Evolutionary conservation across 371 early-diverging fungal species (phyloP), one percentile per base, ranked within the genome.

Genomic region (Mortierella sp.): DNA sequence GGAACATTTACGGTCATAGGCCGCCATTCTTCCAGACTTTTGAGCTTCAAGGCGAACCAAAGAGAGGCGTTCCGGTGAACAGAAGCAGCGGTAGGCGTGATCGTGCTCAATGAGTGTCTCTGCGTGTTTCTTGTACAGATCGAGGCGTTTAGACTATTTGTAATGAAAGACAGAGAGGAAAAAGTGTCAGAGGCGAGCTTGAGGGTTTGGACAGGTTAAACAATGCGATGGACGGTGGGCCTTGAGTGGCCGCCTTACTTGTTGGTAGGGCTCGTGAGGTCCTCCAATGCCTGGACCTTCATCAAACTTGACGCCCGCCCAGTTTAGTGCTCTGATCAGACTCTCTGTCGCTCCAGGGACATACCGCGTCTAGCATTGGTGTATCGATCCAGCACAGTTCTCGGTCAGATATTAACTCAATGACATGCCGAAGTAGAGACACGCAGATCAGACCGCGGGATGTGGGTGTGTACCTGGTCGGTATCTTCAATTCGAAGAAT

Each of bases 401-500:
- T 39, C 22, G 0, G 29, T 64, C 24, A 68, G 64, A 6, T n/a
- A 55, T 26, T 5, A 5, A 0, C 2, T n/a, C n/a, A n/a, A n/a
- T n/a, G n/a, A n/a, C n/a, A n/a, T n/a, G n/a, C n/a, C n/a, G n/a
- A n/a, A 19, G 29, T 29, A 24, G 3, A 44, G 14, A 19, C 0
- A 31, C 11, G 16, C 40, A 9, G 13, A 7, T 22, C 16, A n/a
- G 24, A 24, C 2, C 16, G 29, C 44, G 13, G 22, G 47, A 13
- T 50, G 34, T n/a, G 4, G 22, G 0, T 64, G 22, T 7, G n/a
- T 86, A 94, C 94, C 85, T 90, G 92, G 84, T 98, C 98, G 1
- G 98, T 97, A 80, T 98, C 98, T 77, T 98, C 98, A 64, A 98
- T 96, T 67, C 98, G 92, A 64, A 98, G 85, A 68, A 97, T 89